Conservation (phyloP, 164 flowering plant genomes). For the Chloranthus sessilifolius region DNA sequence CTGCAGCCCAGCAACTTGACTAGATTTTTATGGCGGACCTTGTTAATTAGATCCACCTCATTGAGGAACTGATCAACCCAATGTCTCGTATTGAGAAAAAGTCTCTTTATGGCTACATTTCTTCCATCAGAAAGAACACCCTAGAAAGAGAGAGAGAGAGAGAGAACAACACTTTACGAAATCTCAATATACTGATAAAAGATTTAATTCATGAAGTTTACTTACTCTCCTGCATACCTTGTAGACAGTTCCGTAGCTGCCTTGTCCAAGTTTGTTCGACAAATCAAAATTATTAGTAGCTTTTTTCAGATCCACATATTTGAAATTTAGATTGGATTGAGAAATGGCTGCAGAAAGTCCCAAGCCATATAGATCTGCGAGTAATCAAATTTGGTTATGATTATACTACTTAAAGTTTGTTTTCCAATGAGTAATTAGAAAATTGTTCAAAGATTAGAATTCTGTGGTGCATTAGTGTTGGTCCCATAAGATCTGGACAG, state of each 20-base stretch:
- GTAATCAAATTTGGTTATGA: no score
- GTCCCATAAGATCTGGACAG: no score
- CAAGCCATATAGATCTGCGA: slow-evolving; percentile 11
- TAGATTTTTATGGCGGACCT: slow-evolving; percentile 63
- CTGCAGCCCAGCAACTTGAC: slow-evolving; percentile 74
- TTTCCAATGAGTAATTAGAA: no score
- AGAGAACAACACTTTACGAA: background rate
- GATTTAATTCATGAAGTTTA: no score
- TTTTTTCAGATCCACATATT: slow-evolving; percentile 6
- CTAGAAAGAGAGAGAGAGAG: no score
- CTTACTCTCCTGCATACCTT: no score
- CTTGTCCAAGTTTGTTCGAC: slow-evolving; percentile 70
- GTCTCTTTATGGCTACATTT: slow-evolving; percentile 77
- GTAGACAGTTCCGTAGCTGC: slow-evolving; percentile 78
- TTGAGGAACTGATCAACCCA: slow-evolving; percentile 73
- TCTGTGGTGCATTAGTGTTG: no score
- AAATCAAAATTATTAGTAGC: slow-evolving; percentile 18
- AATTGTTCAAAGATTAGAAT: no score
- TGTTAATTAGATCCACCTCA: slow-evolving; percentile 70
- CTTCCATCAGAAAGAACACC: slow-evolving; percentile 75
- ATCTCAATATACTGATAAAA: no score
- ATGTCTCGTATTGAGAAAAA: slow-evolving; percentile 64
- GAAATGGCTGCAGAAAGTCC: slow-evolving; percentile 3
- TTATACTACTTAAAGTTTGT: no score
- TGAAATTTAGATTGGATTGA: slow-evolving; percentile 6